Evolutionary conservation across 2,329 filamentous ascomycete genomes (phyloP), one percentile per base, ranked within the genome.

Genomic region (Sclerotinia glacialis): DNA sequence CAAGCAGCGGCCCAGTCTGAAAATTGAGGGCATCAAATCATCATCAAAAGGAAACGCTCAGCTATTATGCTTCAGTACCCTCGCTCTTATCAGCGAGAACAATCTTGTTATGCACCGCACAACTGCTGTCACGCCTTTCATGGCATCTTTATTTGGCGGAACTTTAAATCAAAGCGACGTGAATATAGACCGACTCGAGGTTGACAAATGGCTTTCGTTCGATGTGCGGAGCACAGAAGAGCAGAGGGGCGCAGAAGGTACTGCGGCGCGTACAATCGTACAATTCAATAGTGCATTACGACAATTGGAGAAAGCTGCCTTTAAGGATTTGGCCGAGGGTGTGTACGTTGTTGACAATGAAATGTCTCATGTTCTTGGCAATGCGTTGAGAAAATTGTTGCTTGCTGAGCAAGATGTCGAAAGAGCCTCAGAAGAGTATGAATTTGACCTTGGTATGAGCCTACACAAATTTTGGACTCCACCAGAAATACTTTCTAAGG

Each of bases 101-200:
- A 28, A 61, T 7, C 44, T 65, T 14, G 14, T 40, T 28, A 54
- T 68, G 44, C 44, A 49, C 12, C 58, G 63, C 28, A 58, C 67
- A n/a, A 67, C 67, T 16, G 52, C 52, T 23, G 47, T 64, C n/a
- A 67, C 65, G 3, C 52, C 67, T 37, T 62, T 67, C 6, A 63
- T 65, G 54, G 60, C 12, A 42, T 34, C 42, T 26, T 23, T 68
- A 12, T 68, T 67, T n/a, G 40, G 65, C 11, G 64, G 58, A n/a
- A 37, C 14, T n/a, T 46, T 62, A 5, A 47, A 40, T 5, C 46
- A 37, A 55, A 61, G n/a, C 12, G 5, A 26, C 16, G 8, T 14
- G 11, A 12, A 63, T 31, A 5, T 18, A 31, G 31, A 28, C 16
- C 34, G 47, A 21, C 11, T 66, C 26, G 49, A 46, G 31, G 46